A percentile compares a stretch with the other conserved stretches of the same genome.
Evolutionary conservation across 2,329 filamentous ascomycete species (phyloP).

Genomic region (Paracoccidioides lutzii): DNA sequence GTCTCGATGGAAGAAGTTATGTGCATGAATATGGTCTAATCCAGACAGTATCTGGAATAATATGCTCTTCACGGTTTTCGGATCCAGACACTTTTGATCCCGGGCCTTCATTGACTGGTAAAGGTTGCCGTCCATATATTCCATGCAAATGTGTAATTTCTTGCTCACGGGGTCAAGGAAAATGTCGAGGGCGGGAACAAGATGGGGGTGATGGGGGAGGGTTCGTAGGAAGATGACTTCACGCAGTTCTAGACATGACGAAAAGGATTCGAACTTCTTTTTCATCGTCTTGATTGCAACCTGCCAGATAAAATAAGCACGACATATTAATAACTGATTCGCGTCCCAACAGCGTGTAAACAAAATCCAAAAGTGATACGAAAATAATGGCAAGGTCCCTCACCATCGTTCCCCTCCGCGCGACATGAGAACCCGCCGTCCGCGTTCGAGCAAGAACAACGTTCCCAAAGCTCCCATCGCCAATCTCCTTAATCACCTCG

Average conservation of each 20-base stretch:
- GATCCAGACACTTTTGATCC: slow-evolving; percentile 87
- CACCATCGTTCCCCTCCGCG: slow-evolving; percentile 85
- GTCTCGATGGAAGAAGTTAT: slow-evolving; percentile 96
- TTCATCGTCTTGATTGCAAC: slow-evolving; percentile 99
- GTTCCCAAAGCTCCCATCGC: slow-evolving; percentile 96
- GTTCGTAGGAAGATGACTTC: slow-evolving; percentile 95
- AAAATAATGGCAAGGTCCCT: slow-evolving; percentile 26
- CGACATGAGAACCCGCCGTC: slow-evolving; percentile 76
- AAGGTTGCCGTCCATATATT: slow-evolving; percentile 98
- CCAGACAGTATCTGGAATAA: slow-evolving; percentile 94
- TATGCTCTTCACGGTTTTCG: slow-evolving; percentile 89
- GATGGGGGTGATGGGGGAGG: slow-evolving; percentile 72
- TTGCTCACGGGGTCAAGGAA: slow-evolving; percentile 93
- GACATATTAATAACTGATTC: not conserved
- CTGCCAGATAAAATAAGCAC: slow-evolving; percentile 34
- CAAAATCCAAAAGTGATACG: not conserved
- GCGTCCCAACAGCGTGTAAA: not conserved
- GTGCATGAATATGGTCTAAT: slow-evolving; percentile 91
- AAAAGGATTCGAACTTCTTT: slow-evolving; percentile 91
- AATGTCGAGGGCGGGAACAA: slow-evolving; percentile 96
- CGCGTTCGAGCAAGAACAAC: slow-evolving; percentile 85
- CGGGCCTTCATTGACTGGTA: slow-evolving; percentile 98
- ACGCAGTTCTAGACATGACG: slow-evolving; percentile 78
- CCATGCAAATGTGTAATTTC: slow-evolving; percentile 96
- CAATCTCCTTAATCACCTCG: slow-evolving; percentile 94